Percentiles rank a stretch among this genome's conserved stretches.
phyloP scores from a whole-genome alignment of 345 rosid genomes.

The Syzygium aromaticum region DNA sequence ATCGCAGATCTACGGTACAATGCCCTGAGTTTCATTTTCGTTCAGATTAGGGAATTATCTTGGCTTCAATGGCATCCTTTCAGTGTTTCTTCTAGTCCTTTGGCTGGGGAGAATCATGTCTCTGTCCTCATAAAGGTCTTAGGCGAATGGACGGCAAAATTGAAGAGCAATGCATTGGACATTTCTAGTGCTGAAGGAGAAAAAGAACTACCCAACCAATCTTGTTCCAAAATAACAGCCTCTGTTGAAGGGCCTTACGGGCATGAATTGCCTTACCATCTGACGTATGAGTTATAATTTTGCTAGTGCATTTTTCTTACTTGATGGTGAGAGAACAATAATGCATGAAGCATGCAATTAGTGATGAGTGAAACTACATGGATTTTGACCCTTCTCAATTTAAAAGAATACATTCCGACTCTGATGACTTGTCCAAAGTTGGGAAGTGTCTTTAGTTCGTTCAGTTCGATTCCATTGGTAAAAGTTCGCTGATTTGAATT shows the following conservation, averaged over 20 bases:
- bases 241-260: conserved; percentile 96
- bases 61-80: conserved; percentile 99
- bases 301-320: background rate
- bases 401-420: background rate
- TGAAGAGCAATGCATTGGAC: conserved; percentile 33
- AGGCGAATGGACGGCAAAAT: conserved; percentile 76
- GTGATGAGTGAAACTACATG: background rate
- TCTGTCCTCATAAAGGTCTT: conserved; percentile 78
- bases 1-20: conserved; percentile 59
- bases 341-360: background rate
- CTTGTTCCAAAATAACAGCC: conserved; percentile 40
- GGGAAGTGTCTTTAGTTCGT: background rate
- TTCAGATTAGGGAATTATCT: conserved; percentile 75
- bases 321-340: background rate
- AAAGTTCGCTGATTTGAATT: background rate
- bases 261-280: conserved; percentile 75
- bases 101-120: conserved; percentile 62
- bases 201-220: conserved; percentile 4
- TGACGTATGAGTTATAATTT: conserved; percentile 36
- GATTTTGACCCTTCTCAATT: background rate
- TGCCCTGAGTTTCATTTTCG: conserved; percentile 79
- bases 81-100: conserved; percentile 89
- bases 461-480: background rate
- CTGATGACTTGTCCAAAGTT: background rate
- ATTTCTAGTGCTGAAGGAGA: conserved; percentile 23